phyloP scores from a whole-genome alignment of 805 yeast genomes.

The Zygoascus biomembranicola region DNA sequence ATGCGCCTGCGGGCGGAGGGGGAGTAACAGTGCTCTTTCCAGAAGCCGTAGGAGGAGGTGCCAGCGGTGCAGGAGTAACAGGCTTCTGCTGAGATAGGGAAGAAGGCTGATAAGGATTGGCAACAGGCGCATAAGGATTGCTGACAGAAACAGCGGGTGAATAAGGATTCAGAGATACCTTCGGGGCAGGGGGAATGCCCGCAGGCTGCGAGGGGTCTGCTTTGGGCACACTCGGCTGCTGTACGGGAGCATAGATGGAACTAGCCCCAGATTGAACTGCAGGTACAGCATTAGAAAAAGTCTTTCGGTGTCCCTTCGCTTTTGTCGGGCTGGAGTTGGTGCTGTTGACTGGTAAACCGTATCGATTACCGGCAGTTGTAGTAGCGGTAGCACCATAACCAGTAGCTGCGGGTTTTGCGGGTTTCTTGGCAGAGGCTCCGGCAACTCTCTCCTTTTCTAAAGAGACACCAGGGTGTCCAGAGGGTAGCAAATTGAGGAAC shows the following conservation, averaged over 20 bases:
- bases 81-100: slow-evolving; percentile 12
- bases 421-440: slow-evolving; percentile 46
- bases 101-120: slow-evolving; percentile 4
- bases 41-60: slow-evolving; percentile 6
- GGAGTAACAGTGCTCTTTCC: slow-evolving; percentile 5
- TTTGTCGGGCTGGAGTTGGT: background rate
- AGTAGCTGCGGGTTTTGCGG: slow-evolving; percentile 7
- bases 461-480: slow-evolving; percentile 55
- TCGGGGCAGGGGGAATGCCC: slow-evolving; percentile 4
- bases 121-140: slow-evolving; percentile 13
- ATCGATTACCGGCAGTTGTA: background rate
- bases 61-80: slow-evolving; percentile 10
- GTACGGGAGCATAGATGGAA: slow-evolving; percentile 17
- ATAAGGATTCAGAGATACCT: background rate
- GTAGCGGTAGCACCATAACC: slow-evolving; percentile 6
- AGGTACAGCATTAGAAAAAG: slow-evolving; percentile 1
- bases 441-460: slow-evolving; percentile 72
- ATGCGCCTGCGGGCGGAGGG: slow-evolving; percentile 18
- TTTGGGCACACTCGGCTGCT: slow-evolving; percentile 5
- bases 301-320: background rate
- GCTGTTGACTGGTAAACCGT: background rate
- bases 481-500: slow-evolving; percentile 65
- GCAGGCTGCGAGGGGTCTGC: slow-evolving; percentile 1
- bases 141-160: slow-evolving; percentile 8
- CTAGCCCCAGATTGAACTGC: slow-evolving; percentile 4